Base-by-base conservation (phyloP, 116 monocot genomes). In the Iris pallida region DNA sequence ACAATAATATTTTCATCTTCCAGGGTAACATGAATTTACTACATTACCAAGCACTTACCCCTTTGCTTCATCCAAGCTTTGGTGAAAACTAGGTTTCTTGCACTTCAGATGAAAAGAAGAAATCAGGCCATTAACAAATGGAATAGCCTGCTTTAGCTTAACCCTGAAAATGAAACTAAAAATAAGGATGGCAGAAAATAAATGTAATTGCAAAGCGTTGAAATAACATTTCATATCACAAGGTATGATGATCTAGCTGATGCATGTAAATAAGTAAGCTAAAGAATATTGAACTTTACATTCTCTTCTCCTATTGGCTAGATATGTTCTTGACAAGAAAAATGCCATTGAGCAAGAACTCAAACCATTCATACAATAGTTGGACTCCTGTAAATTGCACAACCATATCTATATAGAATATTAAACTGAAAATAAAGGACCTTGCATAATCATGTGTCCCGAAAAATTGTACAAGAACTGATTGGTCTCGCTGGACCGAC, bases 381-480 rank as follows among this genome's bases (percentile, higher is more conserved):
- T 30, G 3, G 30, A 30, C 30, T 30, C 30, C 2, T 30, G 30
- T 30, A 30, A 30, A 30, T 30, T 30, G 30, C 30, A 30, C 30
- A 30, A 30, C 30, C 30, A 3, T 30, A 30, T 30, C 30, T 30
- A 30, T 3, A 30, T 30, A 30, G 30, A 30, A 30, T 30, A 30
- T 3, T 30, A 30, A 30, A 30, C 30, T 30, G 3, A 6, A 13
- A 67, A 42, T 1, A 20, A 3, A 18, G 48, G 30, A 98, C 98
- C 98, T 93, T 78, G 98, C 93, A 74, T 93, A 99, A 90, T 99
- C 93, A 84, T 99, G 93, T 30, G 93, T 90, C 57, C 93, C 98
- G 79, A 99, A 99, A 69, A 99, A 99, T 53, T 93, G 98, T 42
- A 99, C 93, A 77, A 83, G 64, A 80, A 99, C 72, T 40, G 82